Evolutionary conservation across 371 early-diverging fungal genomes (phyloP), one percentile per base, ranked within the genome.

Genomic region (Syncephalastrum monosporum): DNA sequence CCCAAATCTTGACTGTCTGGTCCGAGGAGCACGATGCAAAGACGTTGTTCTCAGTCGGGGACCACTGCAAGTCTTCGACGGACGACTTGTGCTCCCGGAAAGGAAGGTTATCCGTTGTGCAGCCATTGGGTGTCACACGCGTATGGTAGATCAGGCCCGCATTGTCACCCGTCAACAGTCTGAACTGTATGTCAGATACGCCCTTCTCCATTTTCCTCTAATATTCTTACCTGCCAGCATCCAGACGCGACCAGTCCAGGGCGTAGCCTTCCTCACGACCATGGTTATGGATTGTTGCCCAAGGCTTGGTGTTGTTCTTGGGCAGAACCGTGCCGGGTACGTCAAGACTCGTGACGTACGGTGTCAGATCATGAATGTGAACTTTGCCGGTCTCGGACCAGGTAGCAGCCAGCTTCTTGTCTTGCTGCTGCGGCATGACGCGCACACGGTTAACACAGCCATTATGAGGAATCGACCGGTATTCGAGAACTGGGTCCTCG

Each of bases 21-120:
- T 97, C 96, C 4, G 91, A 84, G 0, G 94, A 92, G 62, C 90
- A 87, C 3, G 93, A 89, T 0, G 96, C 96, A 85, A 98, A 98
- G 5, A 97, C 96, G 21, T 82, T 86, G 27, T 81, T 81, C 63
- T 96, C 93, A 1, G 84, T 77, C 23, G 96, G 95, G 1, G 96
- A 94, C 96, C 97, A 97, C 74, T 97, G 97, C 47, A 98, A 59
- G 75, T 98, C 98, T 70, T 98, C 98, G 5, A 97, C 87, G 27
- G 94, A 94, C 14, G 84, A 82, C 47, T 77, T 81, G 66, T 96
- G 97, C 47, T 92, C 96, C 33, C 71, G 75, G 75, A 92, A 95
- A 5, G 93, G 82, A 16, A 76, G 77, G 27, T 82, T 65, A 47
- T 93, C 93, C 10, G 95, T 89, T 16, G 81, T 67, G 15, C 77